These are phyloP conservation scores for Fusarium nurragi DNA, from an alignment of 2,329 filamentous ascomycete genomes.

Conservation along the genomic window DNA sequence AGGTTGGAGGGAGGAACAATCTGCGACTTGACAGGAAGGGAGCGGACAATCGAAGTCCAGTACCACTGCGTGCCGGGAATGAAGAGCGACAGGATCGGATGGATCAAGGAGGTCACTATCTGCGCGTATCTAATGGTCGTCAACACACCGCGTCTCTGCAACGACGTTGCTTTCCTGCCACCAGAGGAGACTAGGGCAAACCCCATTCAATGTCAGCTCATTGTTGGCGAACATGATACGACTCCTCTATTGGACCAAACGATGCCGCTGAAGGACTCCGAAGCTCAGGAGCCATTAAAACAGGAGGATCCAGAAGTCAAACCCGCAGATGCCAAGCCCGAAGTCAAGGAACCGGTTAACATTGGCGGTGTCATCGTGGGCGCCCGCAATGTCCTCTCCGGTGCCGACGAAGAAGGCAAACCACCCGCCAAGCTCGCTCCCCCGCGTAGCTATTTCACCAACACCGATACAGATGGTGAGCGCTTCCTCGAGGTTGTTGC, in stretches of 20 bases:
- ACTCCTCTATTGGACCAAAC: conserved; percentile 50
- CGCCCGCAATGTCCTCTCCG: conserved; percentile 59
- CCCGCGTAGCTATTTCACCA: conserved; percentile 54
- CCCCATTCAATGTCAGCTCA: conserved; percentile 77
- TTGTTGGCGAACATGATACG: conserved; percentile 63
- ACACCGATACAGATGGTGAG: conserved; percentile 36
- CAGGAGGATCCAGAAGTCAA: conserved; percentile 15
- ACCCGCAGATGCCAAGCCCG: not conserved
- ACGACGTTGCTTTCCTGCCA: conserved; percentile 86
- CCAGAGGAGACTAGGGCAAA: conserved; percentile 81
- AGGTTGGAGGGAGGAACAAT: conserved; percentile 79
- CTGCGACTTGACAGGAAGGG: conserved; percentile 85
- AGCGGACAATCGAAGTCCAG: conserved; percentile 85
- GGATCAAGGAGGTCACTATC: conserved; percentile 92
- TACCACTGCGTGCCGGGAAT: conserved; percentile 81
- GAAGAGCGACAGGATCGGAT: conserved; percentile 79
- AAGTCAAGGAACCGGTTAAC: conserved; percentile 52
- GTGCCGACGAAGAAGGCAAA: conserved; percentile 58
- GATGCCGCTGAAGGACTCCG: conserved; percentile 45
- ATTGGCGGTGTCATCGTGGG: conserved; percentile 66
- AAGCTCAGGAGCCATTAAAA: conserved; percentile 19
- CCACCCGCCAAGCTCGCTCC: conserved; percentile 57
- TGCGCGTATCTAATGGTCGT: conserved; percentile 95
- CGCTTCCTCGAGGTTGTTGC: conserved; percentile 57
- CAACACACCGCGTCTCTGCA: conserved; percentile 87